Percentiles rank a stretch among this genome's conserved stretches.
These are phyloP conservation scores for Hericium erinaceus DNA, from an alignment of 768 basidiomycete genomes.

Conservation along the genomic window DNA sequence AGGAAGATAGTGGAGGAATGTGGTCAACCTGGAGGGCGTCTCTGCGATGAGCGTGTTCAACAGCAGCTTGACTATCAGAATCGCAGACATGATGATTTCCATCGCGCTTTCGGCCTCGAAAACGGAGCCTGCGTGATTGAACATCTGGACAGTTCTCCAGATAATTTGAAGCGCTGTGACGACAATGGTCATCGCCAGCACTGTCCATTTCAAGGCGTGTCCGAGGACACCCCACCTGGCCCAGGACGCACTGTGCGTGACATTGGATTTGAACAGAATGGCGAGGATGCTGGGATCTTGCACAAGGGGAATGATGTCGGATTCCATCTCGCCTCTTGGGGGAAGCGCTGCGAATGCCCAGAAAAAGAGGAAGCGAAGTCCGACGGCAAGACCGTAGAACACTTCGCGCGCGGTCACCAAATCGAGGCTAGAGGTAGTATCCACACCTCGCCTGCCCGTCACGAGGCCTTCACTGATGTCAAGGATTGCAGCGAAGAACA, in stretches of 20 bases:
- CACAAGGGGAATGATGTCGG: slow-evolving; percentile 6
- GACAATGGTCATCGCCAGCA: slow-evolving; percentile 34
- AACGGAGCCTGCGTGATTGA: slow-evolving; percentile 32
- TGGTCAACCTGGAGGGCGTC: slow-evolving; percentile 29
- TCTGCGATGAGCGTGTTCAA: slow-evolving; percentile 46
- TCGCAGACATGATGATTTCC: slow-evolving; percentile 45
- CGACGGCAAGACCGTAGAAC: slow-evolving; percentile 45
- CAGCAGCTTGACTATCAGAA: slow-evolving; percentile 56
- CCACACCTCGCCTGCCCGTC: slow-evolving; percentile 21
- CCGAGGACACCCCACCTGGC: slow-evolving; percentile 52
- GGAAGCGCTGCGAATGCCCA: slow-evolving; percentile 58
- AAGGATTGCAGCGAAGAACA: slow-evolving; percentile 53
- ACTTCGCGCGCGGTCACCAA: slow-evolving; percentile 50
- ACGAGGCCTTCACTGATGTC: slow-evolving; percentile 50
- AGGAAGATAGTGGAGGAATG: slow-evolving; percentile 36
- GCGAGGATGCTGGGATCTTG: slow-evolving; percentile 11
- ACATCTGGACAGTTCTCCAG: slow-evolving; percentile 41
- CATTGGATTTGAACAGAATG: slow-evolving; percentile 8
- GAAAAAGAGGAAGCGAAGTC: slow-evolving; percentile 54
- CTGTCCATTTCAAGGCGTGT: slow-evolving; percentile 38
- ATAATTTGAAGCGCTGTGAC: slow-evolving; percentile 51
- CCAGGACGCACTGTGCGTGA: slow-evolving; percentile 55
- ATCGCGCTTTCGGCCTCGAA: slow-evolving; percentile 52
- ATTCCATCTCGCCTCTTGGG: slow-evolving; percentile 34
- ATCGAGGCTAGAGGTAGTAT: slow-evolving; percentile 19